Evolutionary conservation across 1,284 basidiomycete genomes (phyloP).

Genomic region (Macrocystidia cucumis): DNA sequence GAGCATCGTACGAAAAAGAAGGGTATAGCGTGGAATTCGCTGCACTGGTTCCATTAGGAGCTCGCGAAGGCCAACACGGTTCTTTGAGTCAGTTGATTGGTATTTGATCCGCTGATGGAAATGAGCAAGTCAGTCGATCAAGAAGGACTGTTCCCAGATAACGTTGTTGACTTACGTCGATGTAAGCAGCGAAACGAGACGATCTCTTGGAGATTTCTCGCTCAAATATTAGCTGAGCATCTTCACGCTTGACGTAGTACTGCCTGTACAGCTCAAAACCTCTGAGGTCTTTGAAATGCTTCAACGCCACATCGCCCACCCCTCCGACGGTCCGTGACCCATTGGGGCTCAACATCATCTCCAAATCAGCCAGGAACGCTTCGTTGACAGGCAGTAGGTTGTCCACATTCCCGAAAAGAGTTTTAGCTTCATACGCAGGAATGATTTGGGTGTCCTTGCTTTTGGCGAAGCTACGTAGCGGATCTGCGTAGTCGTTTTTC

Average conservation of each 20-base stretch:
- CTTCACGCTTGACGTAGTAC: conserved; percentile 90
- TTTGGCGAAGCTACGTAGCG: conserved; percentile 78
- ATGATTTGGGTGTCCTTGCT: conserved; percentile 84
- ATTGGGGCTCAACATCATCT: conserved; percentile 61
- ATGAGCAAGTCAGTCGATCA: conserved; percentile 10
- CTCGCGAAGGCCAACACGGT: conserved; percentile 87
- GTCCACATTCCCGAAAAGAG: conserved; percentile 91
- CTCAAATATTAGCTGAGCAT: conserved; percentile 87
- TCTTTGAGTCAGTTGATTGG: conserved; percentile 72
- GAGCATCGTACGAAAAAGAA: conserved; percentile 88
- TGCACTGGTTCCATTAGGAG: conserved; percentile 99
- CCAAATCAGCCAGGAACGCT: conserved; percentile 80
- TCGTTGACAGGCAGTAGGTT: conserved; percentile 83
- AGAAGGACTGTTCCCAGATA: conserved; percentile 3
- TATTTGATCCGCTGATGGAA: conserved; percentile 84
- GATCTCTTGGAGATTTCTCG: conserved; percentile 73
- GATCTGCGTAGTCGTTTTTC: conserved; percentile 84
- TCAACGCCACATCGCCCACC: conserved; percentile 81
- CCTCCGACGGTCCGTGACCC: conserved; percentile 52
- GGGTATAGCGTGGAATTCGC: conserved; percentile 91
- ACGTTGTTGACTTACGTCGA: conserved; percentile 57
- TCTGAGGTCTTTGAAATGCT: conserved; percentile 74
- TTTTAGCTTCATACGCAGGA: conserved; percentile 85
- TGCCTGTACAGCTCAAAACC: conserved; percentile 90
- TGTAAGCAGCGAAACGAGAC: conserved; percentile 73